Evolutionary conservation across 2,329 filamentous ascomycete species (phyloP).

Genomic region (Neofusicoccum cordaticola): DNA sequence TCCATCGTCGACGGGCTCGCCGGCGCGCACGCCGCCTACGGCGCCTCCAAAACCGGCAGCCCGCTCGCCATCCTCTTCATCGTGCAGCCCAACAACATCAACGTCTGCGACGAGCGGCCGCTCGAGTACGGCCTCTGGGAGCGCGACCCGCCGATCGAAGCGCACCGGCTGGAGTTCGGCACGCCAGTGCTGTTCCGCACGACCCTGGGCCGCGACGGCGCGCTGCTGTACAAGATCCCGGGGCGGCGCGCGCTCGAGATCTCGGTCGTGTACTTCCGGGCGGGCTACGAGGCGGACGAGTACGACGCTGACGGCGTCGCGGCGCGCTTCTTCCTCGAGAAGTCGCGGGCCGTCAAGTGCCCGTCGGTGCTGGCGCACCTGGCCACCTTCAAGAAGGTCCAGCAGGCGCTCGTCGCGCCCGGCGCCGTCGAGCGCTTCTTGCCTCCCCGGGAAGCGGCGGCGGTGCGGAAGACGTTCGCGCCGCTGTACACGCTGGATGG

Average conservation of each 20-base stretch:
- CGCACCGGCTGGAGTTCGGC: conserved; percentile 75
- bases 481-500: conserved; percentile 89
- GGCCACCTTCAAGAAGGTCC: conserved; percentile 92
- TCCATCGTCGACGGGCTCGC: conserved; percentile 75
- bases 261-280: conserved; percentile 84
- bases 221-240: conserved; percentile 78
- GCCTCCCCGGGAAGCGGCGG: conserved; percentile 47
- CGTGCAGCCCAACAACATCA: conserved; percentile 81
- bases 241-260: conserved; percentile 71
- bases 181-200: conserved; percentile 56
- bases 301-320: conserved; percentile 67
- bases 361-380: conserved; percentile 88
- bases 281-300: conserved; percentile 83
- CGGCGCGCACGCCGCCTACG: conserved; percentile 74
- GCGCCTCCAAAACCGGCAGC: conserved; percentile 53
- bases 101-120: conserved; percentile 92
- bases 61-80: conserved; percentile 78
- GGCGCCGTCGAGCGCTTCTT: conserved; percentile 68
- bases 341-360: conserved; percentile 90
- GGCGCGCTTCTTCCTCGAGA: conserved; percentile 80
- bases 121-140: conserved; percentile 72
- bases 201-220: conserved; percentile 54
- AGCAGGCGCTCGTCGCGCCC: conserved; percentile 89
- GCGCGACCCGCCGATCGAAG: conserved; percentile 56
- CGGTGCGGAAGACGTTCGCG: conserved; percentile 77